phyloP scores from a whole-genome alignment of 148 eudicot genomes.

The Selenicereus undatus region DNA sequence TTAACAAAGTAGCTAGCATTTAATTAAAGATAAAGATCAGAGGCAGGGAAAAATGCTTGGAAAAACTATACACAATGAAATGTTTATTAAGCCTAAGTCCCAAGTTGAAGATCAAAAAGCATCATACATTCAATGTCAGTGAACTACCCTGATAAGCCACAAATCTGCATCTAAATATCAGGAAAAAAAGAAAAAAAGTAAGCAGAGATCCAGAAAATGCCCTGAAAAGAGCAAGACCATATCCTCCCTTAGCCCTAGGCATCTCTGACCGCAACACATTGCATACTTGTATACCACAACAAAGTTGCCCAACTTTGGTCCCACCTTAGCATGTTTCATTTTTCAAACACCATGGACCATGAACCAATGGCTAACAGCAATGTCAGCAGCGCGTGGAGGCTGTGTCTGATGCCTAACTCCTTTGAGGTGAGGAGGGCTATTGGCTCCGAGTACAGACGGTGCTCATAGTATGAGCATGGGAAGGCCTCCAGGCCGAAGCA shows the following conservation, averaged over 20 bases:
- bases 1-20: not conserved
- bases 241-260: not conserved
- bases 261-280: not conserved
- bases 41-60: not conserved
- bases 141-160: not conserved
- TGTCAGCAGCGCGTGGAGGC: not conserved
- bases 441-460: slow-evolving; percentile 33
- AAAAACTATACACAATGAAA: slow-evolving; percentile 16
- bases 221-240: not conserved
- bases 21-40: not conserved
- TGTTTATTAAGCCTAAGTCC: slow-evolving; percentile 13
- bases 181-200: not conserved
- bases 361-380: not conserved
- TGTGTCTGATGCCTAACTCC: too few species aligned
- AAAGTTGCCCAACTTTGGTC: not conserved
- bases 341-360: not conserved
- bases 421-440: not conserved
- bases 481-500: slow-evolving; percentile 95
- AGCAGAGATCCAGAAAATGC: not conserved
- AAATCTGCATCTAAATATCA: not conserved
- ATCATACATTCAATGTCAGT: slow-evolving; percentile 24
- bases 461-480: slow-evolving; percentile 34
- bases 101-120: slow-evolving; percentile 28
- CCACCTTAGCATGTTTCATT: not conserved
- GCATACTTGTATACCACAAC: slow-evolving; percentile 1